Evolutionary conservation across 768 basidiomycete species (phyloP).

Genomic region (Russula olivacea): DNA sequence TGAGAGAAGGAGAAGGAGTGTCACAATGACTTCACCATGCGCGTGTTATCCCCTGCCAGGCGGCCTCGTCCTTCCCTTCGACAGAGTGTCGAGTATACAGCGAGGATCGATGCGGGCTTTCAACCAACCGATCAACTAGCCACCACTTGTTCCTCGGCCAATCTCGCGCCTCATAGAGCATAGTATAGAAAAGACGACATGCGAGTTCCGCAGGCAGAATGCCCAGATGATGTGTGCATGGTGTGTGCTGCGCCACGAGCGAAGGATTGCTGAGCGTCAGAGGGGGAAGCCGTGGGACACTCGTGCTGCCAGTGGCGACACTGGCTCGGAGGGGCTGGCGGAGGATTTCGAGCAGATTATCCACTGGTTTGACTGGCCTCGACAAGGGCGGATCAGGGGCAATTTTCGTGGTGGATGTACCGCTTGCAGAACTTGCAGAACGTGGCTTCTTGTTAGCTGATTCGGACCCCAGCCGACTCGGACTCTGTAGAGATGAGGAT

Average conservation of each 20-base stretch:
- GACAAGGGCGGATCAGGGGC: neutral
- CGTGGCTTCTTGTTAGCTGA: conserved; percentile 13
- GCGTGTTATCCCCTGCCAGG: conserved; percentile 68
- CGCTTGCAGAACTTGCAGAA: conserved; percentile 4
- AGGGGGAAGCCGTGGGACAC: conserved; percentile 44
- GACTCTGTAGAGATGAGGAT: conserved; percentile 1
- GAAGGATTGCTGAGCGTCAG: conserved; percentile 55
- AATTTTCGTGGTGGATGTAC: neutral
- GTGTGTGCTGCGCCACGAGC: conserved; percentile 62
- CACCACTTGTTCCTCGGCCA: conserved; percentile 82
- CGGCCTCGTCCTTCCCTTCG: conserved; percentile 35
- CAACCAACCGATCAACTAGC: conserved; percentile 74
- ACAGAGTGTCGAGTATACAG: conserved; percentile 54
- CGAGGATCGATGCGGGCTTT: conserved; percentile 78
- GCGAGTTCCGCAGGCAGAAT: conserved; percentile 72
- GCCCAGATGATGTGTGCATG: conserved; percentile 68
- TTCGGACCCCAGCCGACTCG: neutral
- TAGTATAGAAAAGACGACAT: conserved; percentile 63
- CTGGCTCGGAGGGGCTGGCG: conserved; percentile 14
- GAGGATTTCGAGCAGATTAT: conserved; percentile 22
- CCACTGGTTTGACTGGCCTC: conserved; percentile 17
- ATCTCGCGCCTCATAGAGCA: conserved; percentile 52
- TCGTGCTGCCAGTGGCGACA: neutral
- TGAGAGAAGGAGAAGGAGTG: neutral
- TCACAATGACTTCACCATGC: conserved; percentile 48